Evolutionary conservation across 257 asterid species (phyloP).

Genomic region (Ocimum tenuiflorum): DNA sequence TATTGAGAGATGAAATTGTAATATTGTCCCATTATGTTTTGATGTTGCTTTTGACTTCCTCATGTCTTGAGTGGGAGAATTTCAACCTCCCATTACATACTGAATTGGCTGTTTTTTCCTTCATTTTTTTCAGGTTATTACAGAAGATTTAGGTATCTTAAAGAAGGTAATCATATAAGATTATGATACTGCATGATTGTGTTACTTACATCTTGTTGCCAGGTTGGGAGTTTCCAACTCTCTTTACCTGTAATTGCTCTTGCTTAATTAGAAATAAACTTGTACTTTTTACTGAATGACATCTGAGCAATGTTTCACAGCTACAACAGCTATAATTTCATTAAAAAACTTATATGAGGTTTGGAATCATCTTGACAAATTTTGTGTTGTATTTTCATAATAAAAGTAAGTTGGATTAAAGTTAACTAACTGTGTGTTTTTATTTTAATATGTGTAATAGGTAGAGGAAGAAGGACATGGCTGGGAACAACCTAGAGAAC

Average conservation of each 20-base stretch:
- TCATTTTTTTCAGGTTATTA: slow-evolving; percentile 53
- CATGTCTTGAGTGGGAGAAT: not conserved
- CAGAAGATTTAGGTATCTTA: slow-evolving; percentile 73
- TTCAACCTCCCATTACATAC: not conserved
- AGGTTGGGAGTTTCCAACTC: not conserved
- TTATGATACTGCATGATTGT: slow-evolving; percentile 10
- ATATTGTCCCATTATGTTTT: not conserved
- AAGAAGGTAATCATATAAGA: slow-evolving; percentile 55
- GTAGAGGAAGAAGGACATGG: slow-evolving; percentile 80
- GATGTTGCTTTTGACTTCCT: not conserved
- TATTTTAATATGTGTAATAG: slow-evolving; percentile 37
- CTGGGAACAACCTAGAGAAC: slow-evolving; percentile 98
- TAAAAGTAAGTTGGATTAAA: not conserved
- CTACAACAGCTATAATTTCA: not conserved
- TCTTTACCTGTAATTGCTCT: not conserved
- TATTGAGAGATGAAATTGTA: not conserved
- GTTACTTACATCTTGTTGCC: not conserved
- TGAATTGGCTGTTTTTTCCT: not conserved
- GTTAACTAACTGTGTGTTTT: slow-evolving; percentile 1
- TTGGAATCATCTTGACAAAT: not conserved
- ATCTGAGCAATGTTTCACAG: not conserved
- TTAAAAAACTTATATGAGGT: not conserved
- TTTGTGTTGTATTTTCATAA: not conserved
- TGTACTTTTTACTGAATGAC: not conserved
- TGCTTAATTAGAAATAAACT: not conserved